Evolutionary conservation across 345 rosid species (phyloP), one percentile per base, ranked within the genome.

Genomic region (Ceriops decandra): DNA sequence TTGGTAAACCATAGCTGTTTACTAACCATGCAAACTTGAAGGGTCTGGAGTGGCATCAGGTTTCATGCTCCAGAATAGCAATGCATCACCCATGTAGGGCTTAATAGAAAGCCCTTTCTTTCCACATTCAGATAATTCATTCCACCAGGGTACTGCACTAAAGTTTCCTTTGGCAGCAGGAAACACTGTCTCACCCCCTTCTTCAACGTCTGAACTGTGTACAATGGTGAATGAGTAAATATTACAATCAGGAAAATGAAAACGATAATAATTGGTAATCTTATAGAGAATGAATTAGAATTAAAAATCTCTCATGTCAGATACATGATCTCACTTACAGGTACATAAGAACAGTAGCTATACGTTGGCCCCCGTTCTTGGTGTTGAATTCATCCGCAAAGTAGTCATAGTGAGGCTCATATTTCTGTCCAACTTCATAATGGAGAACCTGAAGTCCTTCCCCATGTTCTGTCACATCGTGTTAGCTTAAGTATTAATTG

Each of bases 371-470:
- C 7, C 99, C 99, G 62, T 95, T 95, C 83, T 52, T 80, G 61
- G 96, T 88, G 76, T 88, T 95, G 79, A 68, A 90, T 66, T 90
- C 90, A 70, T 95, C 99, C 76, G 66, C 76, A 68, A 92, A 95
- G 85, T 91, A 95, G 79, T 95, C 99, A 70, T 64, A 90, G 70
- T 95, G 99, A 79, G 97, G 98, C 78, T 90, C 97, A 60, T 90
- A 91, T 77, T 92, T 90, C 58, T 91, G 98, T 66, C 99, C 99
- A 57, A 79, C 90, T 80, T 95, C 98, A 67, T 91, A 91, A 62
- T 95, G 99, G 63, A 95, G 96, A 54, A 95, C 69, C 79, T 95
- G 98, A 70, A 91, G 96, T 64, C 99, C 99, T 81, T 92, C 98
- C 53, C 99, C 98, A 31, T 95, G 83, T 64, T 92, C 98, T 92